Percentiles rank a stretch among this genome's conserved stretches.
These are phyloP conservation scores for Helminthosporium solani DNA, from an alignment of 2,329 filamentous ascomycete species.

Conservation along the genomic window DNA sequence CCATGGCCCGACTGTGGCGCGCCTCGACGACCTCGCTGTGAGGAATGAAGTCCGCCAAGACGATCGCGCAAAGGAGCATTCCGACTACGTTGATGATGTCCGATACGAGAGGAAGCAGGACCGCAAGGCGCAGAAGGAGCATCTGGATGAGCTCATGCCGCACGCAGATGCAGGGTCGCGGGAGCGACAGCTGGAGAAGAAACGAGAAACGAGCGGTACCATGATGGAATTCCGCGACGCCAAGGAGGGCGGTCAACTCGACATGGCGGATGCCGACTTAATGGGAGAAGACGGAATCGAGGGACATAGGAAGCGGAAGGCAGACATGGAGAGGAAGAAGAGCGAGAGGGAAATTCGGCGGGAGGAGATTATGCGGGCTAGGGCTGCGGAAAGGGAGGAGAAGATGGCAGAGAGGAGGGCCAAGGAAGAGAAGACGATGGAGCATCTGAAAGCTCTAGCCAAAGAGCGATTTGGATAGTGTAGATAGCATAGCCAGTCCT, in stretches of 20 bases:
- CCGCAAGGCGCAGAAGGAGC: slow-evolving; percentile 66
- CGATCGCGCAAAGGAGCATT: slow-evolving; percentile 53
- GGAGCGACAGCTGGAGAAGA: slow-evolving; percentile 86
- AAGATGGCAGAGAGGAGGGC: slow-evolving; percentile 66
- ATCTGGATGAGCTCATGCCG: slow-evolving; percentile 77
- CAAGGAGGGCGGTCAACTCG: slow-evolving; percentile 63
- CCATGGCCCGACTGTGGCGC: slow-evolving; percentile 66
- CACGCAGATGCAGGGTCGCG: slow-evolving; percentile 80
- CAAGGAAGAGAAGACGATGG: slow-evolving; percentile 83
- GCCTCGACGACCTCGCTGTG: slow-evolving; percentile 70
- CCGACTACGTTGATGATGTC: slow-evolving; percentile 52
- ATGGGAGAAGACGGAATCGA: slow-evolving; percentile 73
- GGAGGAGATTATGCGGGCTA: slow-evolving; percentile 76
- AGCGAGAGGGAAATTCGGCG: slow-evolving; percentile 78
- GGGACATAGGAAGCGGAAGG: slow-evolving; percentile 64
- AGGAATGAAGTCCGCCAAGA: slow-evolving; percentile 59
- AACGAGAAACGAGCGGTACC: slow-evolving; percentile 67
- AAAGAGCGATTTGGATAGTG: slow-evolving; percentile 62
- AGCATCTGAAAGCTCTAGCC: slow-evolving; percentile 75
- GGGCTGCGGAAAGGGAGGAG: slow-evolving; percentile 77
- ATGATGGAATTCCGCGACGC: slow-evolving; percentile 71
- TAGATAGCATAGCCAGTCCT: no score
- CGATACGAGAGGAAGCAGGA: slow-evolving; percentile 65
- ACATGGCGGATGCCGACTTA: slow-evolving; percentile 71
- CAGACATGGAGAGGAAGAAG: slow-evolving; percentile 68